phyloP scores from a whole-genome alignment of 2,329 filamentous ascomycete species.

The Aspergillus japonicus region DNA sequence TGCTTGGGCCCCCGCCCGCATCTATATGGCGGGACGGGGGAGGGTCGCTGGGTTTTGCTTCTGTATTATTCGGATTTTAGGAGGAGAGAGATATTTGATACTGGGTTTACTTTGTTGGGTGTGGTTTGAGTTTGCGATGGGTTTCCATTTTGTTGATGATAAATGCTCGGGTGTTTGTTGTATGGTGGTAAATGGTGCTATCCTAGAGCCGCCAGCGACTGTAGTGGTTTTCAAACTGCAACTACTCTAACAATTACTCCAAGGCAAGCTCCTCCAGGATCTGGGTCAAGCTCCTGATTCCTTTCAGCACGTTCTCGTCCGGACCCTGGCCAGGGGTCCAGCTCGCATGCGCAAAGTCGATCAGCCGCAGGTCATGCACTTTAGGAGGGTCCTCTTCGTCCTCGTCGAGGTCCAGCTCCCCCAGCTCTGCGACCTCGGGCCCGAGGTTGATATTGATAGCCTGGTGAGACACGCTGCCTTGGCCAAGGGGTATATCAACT shows the following conservation, averaged over 20 bases:
- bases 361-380: slow-evolving; percentile 79
- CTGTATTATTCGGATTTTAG: too few species aligned
- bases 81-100: too few species aligned
- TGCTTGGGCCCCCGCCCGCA: not conserved
- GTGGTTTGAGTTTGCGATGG: too few species aligned
- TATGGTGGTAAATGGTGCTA: not conserved
- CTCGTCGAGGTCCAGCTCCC: slow-evolving; percentile 48
- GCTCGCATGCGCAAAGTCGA: slow-evolving; percentile 92
- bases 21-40: too few species aligned
- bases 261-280: slow-evolving; percentile 67
- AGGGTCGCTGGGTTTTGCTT: too few species aligned
- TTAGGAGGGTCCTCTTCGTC: slow-evolving; percentile 60
- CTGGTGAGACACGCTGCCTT: slow-evolving; percentile 29
- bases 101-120: too few species aligned
- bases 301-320: slow-evolving; percentile 78
- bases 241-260: slow-evolving; percentile 15
- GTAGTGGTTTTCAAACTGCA: slow-evolving; percentile 8
- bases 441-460: slow-evolving; percentile 38
- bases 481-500: slow-evolving; percentile 30
- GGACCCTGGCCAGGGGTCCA: slow-evolving; percentile 80
- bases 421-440: slow-evolving; percentile 40
- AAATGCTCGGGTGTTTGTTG: not conserved
- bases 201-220: slow-evolving; percentile 30
- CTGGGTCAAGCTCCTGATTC: slow-evolving; percentile 67
- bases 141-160: not conserved